Conservation (phyloP, 2,329 filamentous ascomycete species). For the Hypomyces rosellus region DNA sequence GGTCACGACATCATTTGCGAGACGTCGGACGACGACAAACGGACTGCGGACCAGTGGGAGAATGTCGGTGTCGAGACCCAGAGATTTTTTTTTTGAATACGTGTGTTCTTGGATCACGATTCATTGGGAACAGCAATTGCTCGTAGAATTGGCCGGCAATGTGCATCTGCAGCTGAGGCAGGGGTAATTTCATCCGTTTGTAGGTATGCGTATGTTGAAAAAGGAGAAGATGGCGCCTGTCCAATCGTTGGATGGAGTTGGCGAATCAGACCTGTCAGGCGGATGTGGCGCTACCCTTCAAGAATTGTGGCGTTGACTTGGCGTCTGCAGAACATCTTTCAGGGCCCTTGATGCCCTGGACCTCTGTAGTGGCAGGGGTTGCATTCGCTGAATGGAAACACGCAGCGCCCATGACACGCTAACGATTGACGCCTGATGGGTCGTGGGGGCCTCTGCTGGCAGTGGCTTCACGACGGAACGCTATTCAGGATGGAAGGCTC, state of each 20-base stretch:
- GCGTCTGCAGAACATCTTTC: background rate
- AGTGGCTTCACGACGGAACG: no score
- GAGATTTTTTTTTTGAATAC: background rate
- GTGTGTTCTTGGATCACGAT: background rate
- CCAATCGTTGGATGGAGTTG: background rate
- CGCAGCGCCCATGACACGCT: background rate
- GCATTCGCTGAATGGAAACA: background rate
- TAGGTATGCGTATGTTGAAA: background rate
- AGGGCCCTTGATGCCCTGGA: background rate
- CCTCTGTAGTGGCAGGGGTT: slow-evolving; percentile 5
- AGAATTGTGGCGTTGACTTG: background rate
- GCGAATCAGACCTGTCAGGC: slow-evolving; percentile 8
- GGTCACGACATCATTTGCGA: slow-evolving; percentile 9
- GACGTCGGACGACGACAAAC: slow-evolving; percentile 8
- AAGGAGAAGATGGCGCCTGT: background rate
- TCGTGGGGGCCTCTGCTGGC: background rate
- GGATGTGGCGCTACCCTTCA: slow-evolving; percentile 5
- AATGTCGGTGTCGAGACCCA: background rate
- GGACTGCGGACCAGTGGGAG: background rate
- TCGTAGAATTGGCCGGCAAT: background rate
- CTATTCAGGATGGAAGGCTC: no score
- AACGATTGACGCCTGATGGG: no score
- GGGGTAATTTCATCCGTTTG: no score
- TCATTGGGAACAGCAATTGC: background rate
- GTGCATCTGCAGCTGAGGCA: background rate